Evolutionary conservation across 257 asterid species (phyloP), one percentile per base, ranked within the genome.

Genomic region (Ajuga chamaepitys): DNA sequence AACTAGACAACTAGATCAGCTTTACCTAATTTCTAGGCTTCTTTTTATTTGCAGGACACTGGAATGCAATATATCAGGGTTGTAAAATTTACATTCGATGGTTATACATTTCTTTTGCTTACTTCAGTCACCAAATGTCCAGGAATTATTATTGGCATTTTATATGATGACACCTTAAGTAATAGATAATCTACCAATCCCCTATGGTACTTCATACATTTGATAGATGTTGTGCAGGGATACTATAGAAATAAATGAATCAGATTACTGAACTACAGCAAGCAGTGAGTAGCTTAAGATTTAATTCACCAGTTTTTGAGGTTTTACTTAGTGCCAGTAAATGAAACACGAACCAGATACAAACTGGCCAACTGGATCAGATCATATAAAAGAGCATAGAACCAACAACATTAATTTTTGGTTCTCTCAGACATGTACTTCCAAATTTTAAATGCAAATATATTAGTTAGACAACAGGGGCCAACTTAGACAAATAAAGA

Each of bases 241-340:
- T 28, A 28, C 28, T 47, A 38, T 1, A 4, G 37, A 67, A 37
- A 60, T 63, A 44, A 64, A 63, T n/a, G 51, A 18, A 10, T 46
- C 48, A 65, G 46, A 38, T 42, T 38, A 44, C 41, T 55, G 64
- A 57, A 75, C 50, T 30, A 20, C 60, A 70, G 35, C 20, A 35
- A n/a, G 50, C 55, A 51, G 65, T 30, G 69, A 17, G 35, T 60
- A 38, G 25, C 20, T 40, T 48, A 32, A 45, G 17, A 35, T 18
- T 18, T 51, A 35, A 2, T 18, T 38, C 5, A 40, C 40, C 71
- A 59, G 53, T 65, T 60, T 21, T n/a, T 45, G 22, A 56, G 61
- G 48, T 46, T 25, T 34, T 41, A 37, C 48, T 38, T 52, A 16
- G 24, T 34, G 24, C 66, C 14, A 28, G 50, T 16, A 47, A 45